Conservation (phyloP, 805 yeast genomes). For the Yarrowia sp. region DNA sequence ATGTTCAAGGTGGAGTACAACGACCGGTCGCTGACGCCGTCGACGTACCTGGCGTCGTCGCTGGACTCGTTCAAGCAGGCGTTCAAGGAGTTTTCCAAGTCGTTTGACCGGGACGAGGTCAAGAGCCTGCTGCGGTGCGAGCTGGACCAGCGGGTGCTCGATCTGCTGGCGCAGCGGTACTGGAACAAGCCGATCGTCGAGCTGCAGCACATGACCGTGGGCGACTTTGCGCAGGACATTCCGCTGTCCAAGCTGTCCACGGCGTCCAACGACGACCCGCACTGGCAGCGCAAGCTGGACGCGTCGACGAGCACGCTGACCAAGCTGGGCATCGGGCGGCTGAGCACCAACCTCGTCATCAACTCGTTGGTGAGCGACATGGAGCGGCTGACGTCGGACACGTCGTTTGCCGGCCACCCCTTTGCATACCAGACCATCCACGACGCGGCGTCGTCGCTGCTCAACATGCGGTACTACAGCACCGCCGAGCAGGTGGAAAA, state of each 20-base stretch:
- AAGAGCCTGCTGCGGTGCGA: constrained; percentile 74
- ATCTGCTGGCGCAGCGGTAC: constrained; percentile 81
- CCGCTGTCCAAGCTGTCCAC: constrained; percentile 54
- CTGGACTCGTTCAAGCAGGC: constrained; percentile 81
- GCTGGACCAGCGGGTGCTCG: constrained; percentile 84
- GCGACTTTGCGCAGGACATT: constrained; percentile 41
- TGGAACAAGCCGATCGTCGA: constrained; percentile 68
- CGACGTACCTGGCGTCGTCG: constrained; percentile 87
- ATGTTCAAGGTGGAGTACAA: constrained; percentile 94
- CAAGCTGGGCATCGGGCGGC: constrained; percentile 88
- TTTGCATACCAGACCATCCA: constrained; percentile 73
- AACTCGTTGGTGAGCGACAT: constrained; percentile 76
- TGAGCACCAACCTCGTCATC: constrained; percentile 78
- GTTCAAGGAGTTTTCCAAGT: constrained; percentile 79
- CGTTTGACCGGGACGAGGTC: constrained; percentile 79
- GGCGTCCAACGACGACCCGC: constrained; percentile 62
- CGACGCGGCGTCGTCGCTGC: constrained; percentile 79
- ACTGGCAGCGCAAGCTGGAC: constrained; percentile 87
- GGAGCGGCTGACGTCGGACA: constrained; percentile 63
- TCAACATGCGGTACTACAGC: constrained; percentile 73
- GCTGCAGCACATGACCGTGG: constrained; percentile 30
- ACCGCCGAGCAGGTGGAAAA: constrained; percentile 99
- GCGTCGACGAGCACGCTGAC: constrained; percentile 79
- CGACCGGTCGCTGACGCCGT: constrained; percentile 90
- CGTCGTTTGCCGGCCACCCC: constrained; percentile 82